Evolutionary conservation across 1,284 basidiomycete species (phyloP), one percentile per base, ranked within the genome.

Genomic region (Leccinum olivaceoglutinosum): DNA sequence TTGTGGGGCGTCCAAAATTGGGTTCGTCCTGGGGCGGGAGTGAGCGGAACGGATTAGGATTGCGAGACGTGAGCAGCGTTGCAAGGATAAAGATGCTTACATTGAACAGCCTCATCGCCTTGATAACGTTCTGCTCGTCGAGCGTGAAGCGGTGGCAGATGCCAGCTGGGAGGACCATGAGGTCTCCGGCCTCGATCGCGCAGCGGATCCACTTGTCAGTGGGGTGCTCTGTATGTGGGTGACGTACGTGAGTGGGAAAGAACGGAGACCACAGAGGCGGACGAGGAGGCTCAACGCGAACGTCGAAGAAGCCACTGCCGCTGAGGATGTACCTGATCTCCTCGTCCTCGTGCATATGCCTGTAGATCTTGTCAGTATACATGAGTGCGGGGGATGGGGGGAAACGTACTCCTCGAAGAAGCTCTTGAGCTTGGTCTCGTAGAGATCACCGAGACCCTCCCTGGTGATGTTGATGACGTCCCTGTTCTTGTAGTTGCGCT

Each of bases 321-420:
- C 82, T 81, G 51, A 92, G 80, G 67, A 95, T 87, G 73, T 91
- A 96, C 14, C 93, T 82, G 68, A 94, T 94, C 77, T 95, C 38
- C 74, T 95, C 93, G 69, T 95, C 93, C 75, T 95, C 92, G 69
- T 95, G 93, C 78, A 95, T 82, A 70, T 94, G 92, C 71, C 90
- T 29, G 25, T 25, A 25, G 25, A 25, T 25, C 25, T 54, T n/a
- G 58, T 73, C 59, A 64, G 44, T 41, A 34, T 39, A 9, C n/a
- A 12, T 49, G 32, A 25, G 25, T 25, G 38, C 5, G 38, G 12
- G 10, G 34, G 34, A 34, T 8, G 39, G 5, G n/a, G 1, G 53
- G 34, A 5, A 59, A 49, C 87, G 68, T 68, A 92, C 90, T 93
- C 90, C 65, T 88, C 81, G 71, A 91, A 95, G 78, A 94, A 94